Conservation (phyloP, 2,329 filamentous ascomycete species). For the Allantophomopsis cytisporea region DNA sequence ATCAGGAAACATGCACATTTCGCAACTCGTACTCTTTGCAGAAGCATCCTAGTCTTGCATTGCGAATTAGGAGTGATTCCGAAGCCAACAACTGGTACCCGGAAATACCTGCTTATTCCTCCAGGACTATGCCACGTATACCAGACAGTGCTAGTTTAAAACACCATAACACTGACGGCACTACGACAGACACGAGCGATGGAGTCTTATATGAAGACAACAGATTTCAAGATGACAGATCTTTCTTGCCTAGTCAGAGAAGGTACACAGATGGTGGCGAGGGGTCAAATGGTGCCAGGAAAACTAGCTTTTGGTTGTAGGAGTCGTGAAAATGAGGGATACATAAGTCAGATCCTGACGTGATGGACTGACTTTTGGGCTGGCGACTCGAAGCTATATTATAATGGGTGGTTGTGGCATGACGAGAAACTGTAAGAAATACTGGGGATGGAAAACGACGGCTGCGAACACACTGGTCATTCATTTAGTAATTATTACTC, state of each 20-base stretch:
- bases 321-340: neutral
- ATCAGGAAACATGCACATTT: no score
- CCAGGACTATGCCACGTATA: constrained; percentile 9
- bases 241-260: constrained; percentile 12
- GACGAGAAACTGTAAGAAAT: no score
- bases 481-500: neutral
- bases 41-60: no score
- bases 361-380: no score
- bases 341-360: no score
- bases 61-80: no score
- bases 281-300: constrained; percentile 4
- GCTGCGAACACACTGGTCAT: no score
- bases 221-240: constrained; percentile 14
- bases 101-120: constrained; percentile 3
- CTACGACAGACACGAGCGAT: neutral
- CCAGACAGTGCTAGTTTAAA: neutral
- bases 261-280: constrained; percentile 2
- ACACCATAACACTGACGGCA: neutral
- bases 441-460: no score
- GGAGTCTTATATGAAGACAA: constrained; percentile 3
- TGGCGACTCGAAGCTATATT: no score
- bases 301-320: constrained; percentile 10
- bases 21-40: no score
- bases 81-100: no score
- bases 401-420: no score